phyloP scores from a whole-genome alignment of 306 rosid genomes.

The Quercus wislizeni region DNA sequence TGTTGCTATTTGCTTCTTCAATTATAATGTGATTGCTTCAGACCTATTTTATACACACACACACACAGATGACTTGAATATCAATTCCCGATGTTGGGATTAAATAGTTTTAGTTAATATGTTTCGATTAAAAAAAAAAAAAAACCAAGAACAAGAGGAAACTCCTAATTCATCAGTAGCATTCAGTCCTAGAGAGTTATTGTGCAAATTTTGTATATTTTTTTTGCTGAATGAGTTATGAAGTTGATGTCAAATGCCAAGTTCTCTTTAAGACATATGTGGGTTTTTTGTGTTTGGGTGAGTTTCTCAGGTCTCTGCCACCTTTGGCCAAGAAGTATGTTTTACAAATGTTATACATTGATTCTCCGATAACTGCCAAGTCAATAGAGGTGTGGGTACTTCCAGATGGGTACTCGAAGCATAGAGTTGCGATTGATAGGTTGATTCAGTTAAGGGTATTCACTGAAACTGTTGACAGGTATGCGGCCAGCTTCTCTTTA shows the following conservation, averaged over 20 bases:
- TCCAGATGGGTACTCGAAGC: slow-evolving; percentile 79
- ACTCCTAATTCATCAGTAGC: too few relatives aligned
- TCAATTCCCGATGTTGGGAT: neutral
- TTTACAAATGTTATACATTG: slow-evolving; percentile 68
- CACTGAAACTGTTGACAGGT: slow-evolving; percentile 74
- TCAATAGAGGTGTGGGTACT: slow-evolving; percentile 93
- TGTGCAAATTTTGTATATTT: neutral
- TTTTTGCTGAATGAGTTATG: too few relatives aligned
- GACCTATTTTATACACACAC: neutral
- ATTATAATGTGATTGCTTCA: neutral
- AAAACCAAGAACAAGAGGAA: too few relatives aligned
- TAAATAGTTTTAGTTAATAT: neutral
- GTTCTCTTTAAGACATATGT: neutral
- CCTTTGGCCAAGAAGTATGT: slow-evolving; percentile 89
- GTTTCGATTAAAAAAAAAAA: too few relatives aligned
- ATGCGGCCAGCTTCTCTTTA: neutral
- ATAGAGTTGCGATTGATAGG: slow-evolving; percentile 82
- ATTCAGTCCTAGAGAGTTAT: neutral
- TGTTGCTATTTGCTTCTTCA: neutral
- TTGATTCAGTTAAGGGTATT: slow-evolving; percentile 80
- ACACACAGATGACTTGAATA: neutral
- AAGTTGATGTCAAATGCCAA: neutral
- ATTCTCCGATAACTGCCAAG: slow-evolving; percentile 58
- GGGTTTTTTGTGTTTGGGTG: neutral
- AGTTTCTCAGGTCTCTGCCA: slow-evolving; percentile 72